Percentiles rank a stretch among this genome's conserved stretches.
phyloP scores from a whole-genome alignment of 108 stramenopile genomes.

The Nitzschia sp. region DNA sequence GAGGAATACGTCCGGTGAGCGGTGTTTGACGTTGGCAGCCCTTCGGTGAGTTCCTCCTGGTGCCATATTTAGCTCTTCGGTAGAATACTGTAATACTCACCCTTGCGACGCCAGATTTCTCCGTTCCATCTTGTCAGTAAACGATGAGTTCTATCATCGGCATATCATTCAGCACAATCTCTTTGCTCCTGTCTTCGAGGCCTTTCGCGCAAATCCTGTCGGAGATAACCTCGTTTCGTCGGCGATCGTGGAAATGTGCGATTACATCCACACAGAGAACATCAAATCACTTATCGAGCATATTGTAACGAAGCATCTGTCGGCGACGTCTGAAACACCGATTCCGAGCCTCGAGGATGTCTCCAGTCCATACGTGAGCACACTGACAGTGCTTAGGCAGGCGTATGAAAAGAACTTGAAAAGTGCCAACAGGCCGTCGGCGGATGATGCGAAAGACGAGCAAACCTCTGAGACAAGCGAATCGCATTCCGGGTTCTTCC shows the following conservation, averaged over 20 bases:
- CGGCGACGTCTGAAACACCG: conserved; percentile 12
- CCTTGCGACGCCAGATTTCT: conserved; percentile 75
- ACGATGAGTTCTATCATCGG: conserved; percentile 88
- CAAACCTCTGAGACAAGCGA: not conserved
- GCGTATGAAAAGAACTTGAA: conserved; percentile 56
- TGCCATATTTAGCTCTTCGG: not conserved
- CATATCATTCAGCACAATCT: conserved; percentile 87
- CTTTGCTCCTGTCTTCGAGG: conserved; percentile 85
- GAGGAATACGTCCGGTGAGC: conserved; percentile 45
- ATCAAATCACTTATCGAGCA: conserved; percentile 85
- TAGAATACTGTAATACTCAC: no score
- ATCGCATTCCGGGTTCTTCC: conserved; percentile 4
- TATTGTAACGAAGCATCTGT: conserved; percentile 79
- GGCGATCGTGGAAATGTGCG: conserved; percentile 85
- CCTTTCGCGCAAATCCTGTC: conserved; percentile 78
- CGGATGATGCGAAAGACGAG: conserved; percentile 2
- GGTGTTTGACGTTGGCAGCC: conserved; percentile 78
- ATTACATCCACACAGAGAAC: conserved; percentile 79
- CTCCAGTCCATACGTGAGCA: conserved; percentile 78
- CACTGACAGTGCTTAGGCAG: conserved; percentile 69
- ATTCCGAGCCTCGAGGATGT: conserved; percentile 74
- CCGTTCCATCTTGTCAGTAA: conserved; percentile 78
- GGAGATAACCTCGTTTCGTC: conserved; percentile 86
- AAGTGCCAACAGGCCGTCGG: not conserved
- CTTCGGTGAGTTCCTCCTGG: conserved; percentile 56